Base-by-base conservation (phyloP, 2,329 filamentous ascomycete species). In the Drechslerella coelobrocha region DNA sequence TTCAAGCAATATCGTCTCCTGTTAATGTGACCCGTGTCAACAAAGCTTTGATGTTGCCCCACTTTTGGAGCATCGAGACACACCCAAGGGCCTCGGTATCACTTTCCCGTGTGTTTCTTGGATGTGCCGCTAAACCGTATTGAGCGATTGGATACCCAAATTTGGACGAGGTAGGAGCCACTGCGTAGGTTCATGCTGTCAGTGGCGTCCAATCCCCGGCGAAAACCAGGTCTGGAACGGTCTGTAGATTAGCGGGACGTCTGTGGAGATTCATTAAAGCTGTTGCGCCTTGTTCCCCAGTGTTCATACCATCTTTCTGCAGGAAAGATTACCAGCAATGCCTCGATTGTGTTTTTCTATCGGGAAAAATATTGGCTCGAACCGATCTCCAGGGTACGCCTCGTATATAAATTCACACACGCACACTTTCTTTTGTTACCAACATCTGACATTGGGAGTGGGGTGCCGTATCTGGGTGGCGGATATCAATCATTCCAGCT, bases 241-340 rank as follows among this genome's bases (percentile, higher is more conserved):
- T 27, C 47, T 24, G 31, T 23, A 68, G 63, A 68, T 68, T 61
- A 61, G 63, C 63, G 63, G 63, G 41, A 55, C 21, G 55, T 61
- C 55, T 61, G 43, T 59, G 55, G 55, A 47, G 34, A 59, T 59
- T 59, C 29, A n/a, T n/a, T n/a, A n/a, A n/a, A n/a, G 43, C 54
- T 45, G 37, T 50, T 34, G 31, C 27, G 52, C 50, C 63, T 43
- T 61, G 63, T 61, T 56, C 56, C 24, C 41, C 4, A n/a, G 12
- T 39, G 34, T 39, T 5, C 34, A 39, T 14, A 6, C 17, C 17
- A 14, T 39, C 12, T 6, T 39, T 14, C n/a, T n/a, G n/a, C n/a
- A n/a, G n/a, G n/a, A n/a, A n/a, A n/a, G n/a, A n/a, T 39, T n/a
- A 5, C 4, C 34, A 14, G 34, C 17, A n/a, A 39, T 39, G 34